Base-by-base conservation (phyloP, 495 filamentous ascomycete genomes). In the Penicillium turbatum region DNA sequence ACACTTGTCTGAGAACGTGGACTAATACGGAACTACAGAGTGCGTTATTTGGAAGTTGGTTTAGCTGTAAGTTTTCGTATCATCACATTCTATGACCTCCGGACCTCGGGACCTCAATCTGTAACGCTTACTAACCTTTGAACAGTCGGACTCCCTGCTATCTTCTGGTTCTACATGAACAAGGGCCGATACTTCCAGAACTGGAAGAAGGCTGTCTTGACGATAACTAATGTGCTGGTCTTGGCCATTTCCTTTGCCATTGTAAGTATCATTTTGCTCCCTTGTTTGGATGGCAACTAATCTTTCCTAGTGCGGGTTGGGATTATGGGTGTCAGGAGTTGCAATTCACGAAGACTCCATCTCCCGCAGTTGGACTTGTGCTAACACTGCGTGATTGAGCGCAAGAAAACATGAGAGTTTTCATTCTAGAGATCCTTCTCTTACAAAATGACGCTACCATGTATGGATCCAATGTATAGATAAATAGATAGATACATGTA, bases 81-180 rank as follows among this genome's bases (percentile, higher is more conserved):
- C 19, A 19, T n/a, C 27, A 5, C 26, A 21, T 27, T 15, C 36
- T 3, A 2, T 1, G n/a, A 2, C 0, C 24, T 45, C 7, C 0
- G n/a, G n/a, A n/a, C n/a, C n/a, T n/a, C n/a, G n/a, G n/a, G n/a
- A 24, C 4, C 21, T 24, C 21, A 24, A 24, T 24, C 4, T 24
- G 21, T 27, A 29, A n/a, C 0, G 16, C 24, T 12, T 50, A 38
- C 59, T 59, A 41, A 56, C 31, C 12, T 47, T 3, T 17, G 3
- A 15, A 35, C 26, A 67, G 66, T 67, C 27, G 73, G 74, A 5
- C 57, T 74, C 6, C 67, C 67, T 49, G 69, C 70, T 10, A 61
- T 75, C 5, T 75, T 73, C 53, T 74, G 74, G 74, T 48, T 76
- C 13, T 56, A 61, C 52, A 54, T 76, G 68, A 76, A 76, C 43